phyloP scores from a whole-genome alignment of 371 early-diverging fungal species.

The Mortierella sp. region DNA sequence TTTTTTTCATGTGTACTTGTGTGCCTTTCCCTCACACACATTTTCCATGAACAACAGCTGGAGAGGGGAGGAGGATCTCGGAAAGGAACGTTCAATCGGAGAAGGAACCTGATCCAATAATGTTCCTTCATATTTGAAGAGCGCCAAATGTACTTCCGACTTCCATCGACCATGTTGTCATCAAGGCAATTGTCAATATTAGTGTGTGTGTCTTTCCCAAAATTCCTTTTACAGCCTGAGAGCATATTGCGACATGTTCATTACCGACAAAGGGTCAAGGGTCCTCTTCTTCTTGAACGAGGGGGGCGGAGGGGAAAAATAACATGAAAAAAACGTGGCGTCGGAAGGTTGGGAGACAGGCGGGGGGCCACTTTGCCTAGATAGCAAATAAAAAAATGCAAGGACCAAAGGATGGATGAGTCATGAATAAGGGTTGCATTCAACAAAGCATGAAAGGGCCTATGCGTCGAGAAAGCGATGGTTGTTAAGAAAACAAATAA shows the following conservation, averaged over 20 bases:
- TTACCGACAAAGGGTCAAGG: not conserved
- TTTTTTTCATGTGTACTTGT: not conserved
- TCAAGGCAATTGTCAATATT: too few species aligned
- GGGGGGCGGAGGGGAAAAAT: not conserved
- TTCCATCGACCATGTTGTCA: not conserved
- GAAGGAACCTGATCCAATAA: not conserved
- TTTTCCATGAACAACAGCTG: not conserved
- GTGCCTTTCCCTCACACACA: not conserved
- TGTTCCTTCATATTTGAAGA: not conserved
- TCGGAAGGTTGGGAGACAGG: not conserved
- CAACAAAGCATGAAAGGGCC: too few species aligned
- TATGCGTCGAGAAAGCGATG: too few species aligned
- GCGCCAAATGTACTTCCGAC: not conserved
- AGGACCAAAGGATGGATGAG: not conserved
- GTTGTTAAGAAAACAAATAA: too few species aligned
- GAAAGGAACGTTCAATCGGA: constrained; percentile 4
- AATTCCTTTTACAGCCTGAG: not conserved
- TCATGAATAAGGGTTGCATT: too few species aligned
- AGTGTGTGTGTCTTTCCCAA: not conserved
- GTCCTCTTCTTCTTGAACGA: too few species aligned
- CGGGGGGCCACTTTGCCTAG: not conserved
- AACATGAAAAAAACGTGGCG: constrained; percentile 1
- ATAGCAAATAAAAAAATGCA: not conserved
- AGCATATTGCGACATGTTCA: not conserved
- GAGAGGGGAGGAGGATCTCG: not conserved